phyloP scores from a whole-genome alignment of 768 basidiomycete species.

The Leccinum broughii region DNA sequence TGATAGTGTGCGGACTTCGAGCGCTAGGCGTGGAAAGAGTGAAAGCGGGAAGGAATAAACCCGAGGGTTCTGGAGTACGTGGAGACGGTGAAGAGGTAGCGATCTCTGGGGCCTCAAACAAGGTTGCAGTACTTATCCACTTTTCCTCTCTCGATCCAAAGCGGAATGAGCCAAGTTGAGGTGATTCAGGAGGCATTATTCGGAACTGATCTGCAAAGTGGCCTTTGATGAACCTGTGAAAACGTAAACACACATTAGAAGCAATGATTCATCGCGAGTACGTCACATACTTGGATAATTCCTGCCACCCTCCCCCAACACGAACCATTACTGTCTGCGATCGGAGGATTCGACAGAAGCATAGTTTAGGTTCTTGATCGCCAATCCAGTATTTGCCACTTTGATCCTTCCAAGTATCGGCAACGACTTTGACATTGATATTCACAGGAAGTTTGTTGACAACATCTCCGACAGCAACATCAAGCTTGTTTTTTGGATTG shows the following conservation, averaged over 20 bases:
- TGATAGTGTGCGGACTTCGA: constrained; percentile 45
- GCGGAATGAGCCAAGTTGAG: constrained; percentile 43
- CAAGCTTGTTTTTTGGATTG: constrained; percentile 88
- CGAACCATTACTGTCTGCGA: constrained; percentile 96
- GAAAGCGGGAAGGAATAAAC: constrained; percentile 63
- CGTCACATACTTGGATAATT: constrained; percentile 76
- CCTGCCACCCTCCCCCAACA: constrained; percentile 93
- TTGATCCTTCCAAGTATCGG: constrained; percentile 87
- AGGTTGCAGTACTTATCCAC: constrained; percentile 80
- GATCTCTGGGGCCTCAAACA: constrained; percentile 56
- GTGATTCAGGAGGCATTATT: constrained; percentile 62
- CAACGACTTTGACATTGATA: constrained; percentile 79
- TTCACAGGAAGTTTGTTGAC: constrained; percentile 86
- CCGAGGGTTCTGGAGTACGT: constrained; percentile 67
- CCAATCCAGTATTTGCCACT: constrained; percentile 98
- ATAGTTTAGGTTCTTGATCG: constrained; percentile 83
- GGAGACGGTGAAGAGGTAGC: constrained; percentile 41
- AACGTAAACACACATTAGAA: constrained; percentile 6
- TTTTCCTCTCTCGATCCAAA: constrained; percentile 58
- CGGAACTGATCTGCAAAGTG: constrained; percentile 86
- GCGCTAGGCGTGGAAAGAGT: constrained; percentile 52
- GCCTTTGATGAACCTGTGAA: constrained; percentile 74
- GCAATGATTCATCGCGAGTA: neutral
- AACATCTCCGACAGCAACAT: constrained; percentile 90
- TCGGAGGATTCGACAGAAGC: constrained; percentile 88